These are phyloP conservation scores for Chrysosphaeria jannelii DNA, from an alignment of 2,329 filamentous ascomycete genomes.

Conservation along the genomic window DNA sequence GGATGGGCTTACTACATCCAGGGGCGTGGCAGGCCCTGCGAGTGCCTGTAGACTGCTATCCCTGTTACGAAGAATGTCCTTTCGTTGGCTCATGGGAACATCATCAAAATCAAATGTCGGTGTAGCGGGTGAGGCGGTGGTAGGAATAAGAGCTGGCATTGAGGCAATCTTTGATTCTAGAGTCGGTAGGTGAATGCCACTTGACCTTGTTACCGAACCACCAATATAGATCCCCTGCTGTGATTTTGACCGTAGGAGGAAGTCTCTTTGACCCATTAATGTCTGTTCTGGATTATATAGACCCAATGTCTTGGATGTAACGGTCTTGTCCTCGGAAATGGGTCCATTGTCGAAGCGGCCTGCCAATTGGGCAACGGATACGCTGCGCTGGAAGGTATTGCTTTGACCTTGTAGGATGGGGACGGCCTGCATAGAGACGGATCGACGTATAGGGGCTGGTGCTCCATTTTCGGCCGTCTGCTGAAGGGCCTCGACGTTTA, in stretches of 20 bases:
- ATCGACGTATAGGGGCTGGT: too few species aligned
- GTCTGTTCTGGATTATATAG: conserved; percentile 24
- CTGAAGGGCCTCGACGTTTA: conserved; percentile 32
- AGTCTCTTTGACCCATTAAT: conserved; percentile 23
- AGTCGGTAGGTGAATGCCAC: too few species aligned
- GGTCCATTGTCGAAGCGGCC: conserved; percentile 9
- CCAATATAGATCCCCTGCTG: conserved; percentile 11
- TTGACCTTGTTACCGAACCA: conserved; percentile 4
- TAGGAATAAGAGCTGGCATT: too few species aligned
- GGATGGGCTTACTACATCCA: too few species aligned
- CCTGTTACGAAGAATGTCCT: conserved; percentile 25
- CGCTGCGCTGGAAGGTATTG: conserved; percentile 6
- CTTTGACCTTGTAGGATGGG: too few species aligned
- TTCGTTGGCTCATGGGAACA: conserved; percentile 39
- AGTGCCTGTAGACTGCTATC: conserved; percentile 9
- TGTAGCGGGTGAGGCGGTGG: conserved; percentile 1
- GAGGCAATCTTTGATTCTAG: too few species aligned
- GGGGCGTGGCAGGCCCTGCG: too few species aligned
- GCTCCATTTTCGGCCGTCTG: conserved; percentile 25
- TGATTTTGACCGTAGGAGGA: conserved; percentile 21
- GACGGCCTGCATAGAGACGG: too few species aligned
- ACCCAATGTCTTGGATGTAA: too few species aligned
- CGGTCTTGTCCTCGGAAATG: conserved; percentile 14
- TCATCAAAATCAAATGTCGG: conserved; percentile 20
- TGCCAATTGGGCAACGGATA: conserved; percentile 4